Percentiles rank a stretch among this genome's conserved stretches.
Evolutionary conservation across 139 green algal genomes (phyloP).

Genomic region (Volvox africanus): DNA sequence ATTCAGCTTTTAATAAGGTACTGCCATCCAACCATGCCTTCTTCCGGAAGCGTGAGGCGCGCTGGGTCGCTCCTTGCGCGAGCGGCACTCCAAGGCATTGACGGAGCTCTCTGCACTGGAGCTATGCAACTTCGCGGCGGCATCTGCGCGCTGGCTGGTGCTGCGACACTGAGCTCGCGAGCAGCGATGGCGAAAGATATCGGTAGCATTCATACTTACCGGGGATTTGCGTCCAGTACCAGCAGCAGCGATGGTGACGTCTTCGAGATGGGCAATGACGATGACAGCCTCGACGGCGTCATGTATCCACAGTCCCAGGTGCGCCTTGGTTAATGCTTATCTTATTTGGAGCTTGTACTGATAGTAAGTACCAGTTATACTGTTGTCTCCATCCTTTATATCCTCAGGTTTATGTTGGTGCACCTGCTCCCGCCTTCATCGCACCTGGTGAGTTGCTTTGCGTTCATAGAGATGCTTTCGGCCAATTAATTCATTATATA

Average conservation of each 20-base stretch:
- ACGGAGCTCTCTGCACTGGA: neutral
- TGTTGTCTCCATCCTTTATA: neutral
- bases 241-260: neutral
- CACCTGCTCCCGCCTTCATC: neutral
- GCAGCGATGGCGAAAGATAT: neutral
- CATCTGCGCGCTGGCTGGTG: neutral
- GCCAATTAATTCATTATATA: neutral
- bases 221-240: neutral
- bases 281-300: neutral
- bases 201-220: neutral
- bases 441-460: neutral
- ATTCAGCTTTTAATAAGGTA: too few relatives aligned
- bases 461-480: neutral
- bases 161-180: neutral
- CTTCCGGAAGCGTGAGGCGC: conserved; percentile 2
- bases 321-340: neutral
- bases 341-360: neutral
- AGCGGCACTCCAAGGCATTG: neutral
- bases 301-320: conserved; percentile 5
- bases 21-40: neutral
- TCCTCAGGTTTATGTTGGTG: conserved; percentile 8
- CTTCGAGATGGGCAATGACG: neutral
- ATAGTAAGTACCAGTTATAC: neutral
- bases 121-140: neutral
- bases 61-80: conserved; percentile 13